Evolutionary conservation across 2,329 filamentous ascomycete genomes (phyloP).

Genomic region (Chrysoporthe deuterocubensis): DNA sequence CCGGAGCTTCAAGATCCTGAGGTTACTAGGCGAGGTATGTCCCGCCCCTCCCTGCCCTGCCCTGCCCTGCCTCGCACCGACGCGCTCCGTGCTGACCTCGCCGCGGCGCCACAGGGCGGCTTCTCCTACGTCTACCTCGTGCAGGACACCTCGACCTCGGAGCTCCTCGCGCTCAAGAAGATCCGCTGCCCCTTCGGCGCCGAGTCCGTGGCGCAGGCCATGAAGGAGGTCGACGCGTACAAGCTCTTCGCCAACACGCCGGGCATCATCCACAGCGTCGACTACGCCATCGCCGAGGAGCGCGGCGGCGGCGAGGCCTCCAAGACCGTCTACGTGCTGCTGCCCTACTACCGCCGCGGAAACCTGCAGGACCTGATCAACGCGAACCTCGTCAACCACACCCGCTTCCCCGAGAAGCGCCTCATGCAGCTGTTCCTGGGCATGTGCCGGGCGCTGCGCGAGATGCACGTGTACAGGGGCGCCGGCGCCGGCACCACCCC

Average conservation of each 20-base stretch:
- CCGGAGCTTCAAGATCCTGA: constrained; percentile 92
- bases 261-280: constrained; percentile 85
- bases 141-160: constrained; percentile 81
- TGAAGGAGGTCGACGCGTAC: constrained; percentile 98
- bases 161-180: constrained; percentile 95
- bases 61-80: not conserved
- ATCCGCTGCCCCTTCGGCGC: constrained; percentile 97
- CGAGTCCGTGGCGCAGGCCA: constrained; percentile 90
- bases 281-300: constrained; percentile 81
- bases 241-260: constrained; percentile 81
- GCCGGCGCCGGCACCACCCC: constrained; percentile 27
- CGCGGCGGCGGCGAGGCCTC: constrained; percentile 63
- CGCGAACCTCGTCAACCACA: constrained; percentile 95
- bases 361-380: constrained; percentile 99
- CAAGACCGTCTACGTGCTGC: constrained; percentile 95
- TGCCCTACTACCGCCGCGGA: constrained; percentile 93
- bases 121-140: constrained; percentile 99
- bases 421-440: constrained; percentile 91
- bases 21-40: constrained; percentile 85
- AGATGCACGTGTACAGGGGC: constrained; percentile 88
- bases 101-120: constrained; percentile 67
- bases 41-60: not conserved
- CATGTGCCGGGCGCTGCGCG: constrained; percentile 83
- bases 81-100: not conserved
- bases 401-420: constrained; percentile 82